Conservation (phyloP, 2,329 filamentous ascomycete species). For the Fusarium udum region DNA sequence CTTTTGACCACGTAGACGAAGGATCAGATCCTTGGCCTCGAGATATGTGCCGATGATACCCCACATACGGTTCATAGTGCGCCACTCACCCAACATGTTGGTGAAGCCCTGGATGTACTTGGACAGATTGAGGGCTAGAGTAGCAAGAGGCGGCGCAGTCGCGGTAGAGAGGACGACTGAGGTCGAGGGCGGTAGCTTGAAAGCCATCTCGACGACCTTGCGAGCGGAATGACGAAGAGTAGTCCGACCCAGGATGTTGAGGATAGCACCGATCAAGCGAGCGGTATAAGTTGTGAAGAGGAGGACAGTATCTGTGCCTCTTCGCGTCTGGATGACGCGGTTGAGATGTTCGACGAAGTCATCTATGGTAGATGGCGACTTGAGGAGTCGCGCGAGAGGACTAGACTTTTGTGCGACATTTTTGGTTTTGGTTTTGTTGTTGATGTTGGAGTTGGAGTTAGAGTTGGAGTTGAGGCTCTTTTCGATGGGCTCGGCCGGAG, state of each 20-base stretch:
- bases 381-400: slow-evolving; percentile 28
- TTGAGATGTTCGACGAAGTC: slow-evolving; percentile 65
- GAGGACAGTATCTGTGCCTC: slow-evolving; percentile 75
- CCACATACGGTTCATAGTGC: slow-evolving; percentile 81
- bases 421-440: not conserved
- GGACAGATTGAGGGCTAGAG: slow-evolving; percentile 59
- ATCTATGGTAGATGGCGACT: slow-evolving; percentile 51
- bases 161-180: slow-evolving; percentile 56
- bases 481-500: slow-evolving; percentile 26
- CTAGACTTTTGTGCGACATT: not conserved
- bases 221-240: slow-evolving; percentile 64
- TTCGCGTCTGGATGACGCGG: slow-evolving; percentile 73
- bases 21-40: slow-evolving; percentile 65
- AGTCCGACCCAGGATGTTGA: slow-evolving; percentile 64
- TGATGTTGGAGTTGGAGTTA: not conserved
- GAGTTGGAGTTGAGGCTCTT: slow-evolving; percentile 8
- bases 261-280: slow-evolving; percentile 61
- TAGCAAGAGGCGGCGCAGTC: slow-evolving; percentile 51
- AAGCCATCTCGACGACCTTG: slow-evolving; percentile 62
- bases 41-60: slow-evolving; percentile 77
- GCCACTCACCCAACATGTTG: slow-evolving; percentile 73
- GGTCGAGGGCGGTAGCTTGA: slow-evolving; percentile 60
- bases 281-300: slow-evolving; percentile 75
- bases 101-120: slow-evolving; percentile 68
- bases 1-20: slow-evolving; percentile 43